These are phyloP conservation scores for Lasiodiplodia citricola DNA, from an alignment of 2,329 filamentous ascomycete genomes.

Conservation along the genomic window DNA sequence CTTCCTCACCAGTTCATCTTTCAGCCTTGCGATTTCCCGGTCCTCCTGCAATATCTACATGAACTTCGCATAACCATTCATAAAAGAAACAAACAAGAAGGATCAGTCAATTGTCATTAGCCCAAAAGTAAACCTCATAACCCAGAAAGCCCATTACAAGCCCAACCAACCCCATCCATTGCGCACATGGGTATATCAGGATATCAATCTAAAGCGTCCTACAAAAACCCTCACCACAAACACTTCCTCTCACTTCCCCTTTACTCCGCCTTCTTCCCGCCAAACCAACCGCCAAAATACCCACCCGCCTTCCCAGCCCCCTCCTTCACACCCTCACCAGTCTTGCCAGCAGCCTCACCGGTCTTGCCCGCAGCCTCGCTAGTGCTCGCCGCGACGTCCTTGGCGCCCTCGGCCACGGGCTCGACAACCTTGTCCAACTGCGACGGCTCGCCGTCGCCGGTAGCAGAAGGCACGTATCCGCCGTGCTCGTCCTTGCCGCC, in stretches of 20 bases:
- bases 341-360: background rate
- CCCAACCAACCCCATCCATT: background rate
- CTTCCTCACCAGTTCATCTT: background rate
- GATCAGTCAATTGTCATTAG: background rate
- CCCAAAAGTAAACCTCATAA: background rate
- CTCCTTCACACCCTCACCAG: background rate
- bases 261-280: background rate
- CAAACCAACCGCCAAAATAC: conserved; percentile 8
- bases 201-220: background rate
- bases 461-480: conserved; percentile 17
- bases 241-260: no score
- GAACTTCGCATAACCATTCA: background rate
- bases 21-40: background rate
- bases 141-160: background rate
- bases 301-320: background rate
- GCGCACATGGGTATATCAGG: background rate
- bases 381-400: background rate
- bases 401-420: background rate
- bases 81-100: background rate
- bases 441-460: background rate
- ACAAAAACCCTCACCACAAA: background rate
- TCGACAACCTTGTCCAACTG: background rate
- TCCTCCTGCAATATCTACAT: background rate
- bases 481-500: conserved; percentile 68
- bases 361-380: background rate